A percentile compares a stretch with the other conserved stretches of the same genome.
Evolutionary conservation across 2,329 filamentous ascomycete genomes (phyloP).

Genomic region (Chrysoporthe cubensis): DNA sequence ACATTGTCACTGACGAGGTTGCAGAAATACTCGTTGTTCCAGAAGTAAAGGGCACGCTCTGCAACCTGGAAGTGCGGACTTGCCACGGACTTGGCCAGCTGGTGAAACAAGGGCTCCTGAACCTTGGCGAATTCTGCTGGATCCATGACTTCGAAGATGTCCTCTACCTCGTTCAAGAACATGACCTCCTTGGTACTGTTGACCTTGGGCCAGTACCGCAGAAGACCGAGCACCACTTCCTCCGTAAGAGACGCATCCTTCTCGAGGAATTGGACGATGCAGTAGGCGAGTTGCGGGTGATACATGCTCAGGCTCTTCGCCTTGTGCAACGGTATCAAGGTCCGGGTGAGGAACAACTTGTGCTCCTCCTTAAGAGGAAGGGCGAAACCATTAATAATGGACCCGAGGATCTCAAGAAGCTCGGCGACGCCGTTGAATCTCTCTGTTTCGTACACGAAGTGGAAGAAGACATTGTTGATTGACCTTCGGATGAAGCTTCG

Average conservation of each 20-base stretch:
- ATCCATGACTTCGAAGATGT: conserved; percentile 99
- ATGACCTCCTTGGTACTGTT: conserved; percentile 99
- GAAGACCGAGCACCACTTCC: conserved; percentile 92
- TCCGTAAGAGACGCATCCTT: conserved; percentile 97
- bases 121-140: conserved; percentile 98
- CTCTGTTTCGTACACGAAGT: conserved; percentile 98
- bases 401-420: conserved; percentile 92
- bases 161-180: conserved; percentile 98
- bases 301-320: conserved; percentile 99
- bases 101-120: conserved; percentile 95
- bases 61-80: conserved; percentile 99
- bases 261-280: conserved; percentile 97
- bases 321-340: conserved; percentile 93
- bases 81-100: conserved; percentile 95
- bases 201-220: conserved; percentile 98
- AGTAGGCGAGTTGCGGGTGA: conserved; percentile 96
- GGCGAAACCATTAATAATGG: conserved; percentile 98
- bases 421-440: conserved; percentile 98
- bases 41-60: conserved; percentile 96
- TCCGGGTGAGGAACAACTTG: conserved; percentile 94
- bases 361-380: conserved; percentile 97
- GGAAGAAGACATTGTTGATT: conserved; percentile 99
- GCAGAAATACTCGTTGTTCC: conserved; percentile 99
- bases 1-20: conserved; percentile 99
- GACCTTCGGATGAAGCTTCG: conserved; percentile 96